Conservation (phyloP, 805 yeast species). For the Isabelozyma heimii region DNA sequence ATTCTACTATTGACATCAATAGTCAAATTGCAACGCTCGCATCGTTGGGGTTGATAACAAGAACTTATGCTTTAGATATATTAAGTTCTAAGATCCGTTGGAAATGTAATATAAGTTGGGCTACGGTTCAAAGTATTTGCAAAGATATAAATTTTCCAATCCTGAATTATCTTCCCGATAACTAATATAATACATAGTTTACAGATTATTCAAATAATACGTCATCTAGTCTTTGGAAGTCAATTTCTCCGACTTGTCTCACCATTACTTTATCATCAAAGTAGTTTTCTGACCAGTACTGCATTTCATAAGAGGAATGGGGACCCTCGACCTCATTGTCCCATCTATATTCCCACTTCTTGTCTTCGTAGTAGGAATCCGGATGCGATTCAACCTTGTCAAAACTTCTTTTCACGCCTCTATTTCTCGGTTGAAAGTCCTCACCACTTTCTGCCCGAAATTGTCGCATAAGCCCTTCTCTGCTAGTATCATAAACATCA, state of each 20-base stretch:
- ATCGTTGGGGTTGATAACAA: constrained; percentile 49
- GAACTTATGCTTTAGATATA: constrained; percentile 46
- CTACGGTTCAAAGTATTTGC: constrained; percentile 57
- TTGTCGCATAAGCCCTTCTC: constrained; percentile 52
- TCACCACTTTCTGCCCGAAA: constrained; percentile 22
- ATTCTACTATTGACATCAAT: constrained; percentile 46
- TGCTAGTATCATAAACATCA: constrained; percentile 50
- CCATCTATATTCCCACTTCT: constrained; percentile 41
- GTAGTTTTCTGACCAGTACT: constrained; percentile 49
- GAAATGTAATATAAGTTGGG: constrained; percentile 76
- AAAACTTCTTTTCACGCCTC: constrained; percentile 16
- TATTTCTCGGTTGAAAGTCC: constrained; percentile 11
- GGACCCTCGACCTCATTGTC: constrained; percentile 45
- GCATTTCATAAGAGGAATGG: constrained; percentile 53
- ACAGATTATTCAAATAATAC: constrained; percentile 14
- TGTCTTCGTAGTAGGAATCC: constrained; percentile 24
- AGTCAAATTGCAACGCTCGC: constrained; percentile 59
- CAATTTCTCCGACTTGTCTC: constrained; percentile 22
- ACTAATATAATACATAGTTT: not conserved
- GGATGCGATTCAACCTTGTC: constrained; percentile 11
- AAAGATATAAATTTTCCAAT: constrained; percentile 64
- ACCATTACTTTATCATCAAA: constrained; percentile 48
- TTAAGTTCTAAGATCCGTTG: constrained; percentile 70
- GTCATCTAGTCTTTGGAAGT: constrained; percentile 21
- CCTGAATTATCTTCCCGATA: constrained; percentile 49